phyloP scores from a whole-genome alignment of 1,139 yeast species.

The Blastobotrys aristatus region DNA sequence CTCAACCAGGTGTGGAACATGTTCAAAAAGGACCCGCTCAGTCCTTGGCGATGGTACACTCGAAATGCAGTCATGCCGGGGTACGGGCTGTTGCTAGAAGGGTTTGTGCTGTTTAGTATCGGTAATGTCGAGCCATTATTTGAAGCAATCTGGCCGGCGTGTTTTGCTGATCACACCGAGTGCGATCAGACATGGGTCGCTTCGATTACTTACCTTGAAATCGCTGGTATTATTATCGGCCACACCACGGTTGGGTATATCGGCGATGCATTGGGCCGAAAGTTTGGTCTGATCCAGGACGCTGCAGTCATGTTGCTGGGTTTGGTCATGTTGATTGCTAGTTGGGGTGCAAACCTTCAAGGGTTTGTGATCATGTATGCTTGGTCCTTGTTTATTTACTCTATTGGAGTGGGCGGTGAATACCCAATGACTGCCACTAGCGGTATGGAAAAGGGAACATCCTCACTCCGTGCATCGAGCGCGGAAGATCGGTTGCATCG shows the following conservation, averaged over 20 bases:
- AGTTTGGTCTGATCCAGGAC: constrained; percentile 55
- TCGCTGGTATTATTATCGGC: constrained; percentile 88
- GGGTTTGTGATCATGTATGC: constrained; percentile 54
- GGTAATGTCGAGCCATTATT: constrained; percentile 34
- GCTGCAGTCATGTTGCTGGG: constrained; percentile 47
- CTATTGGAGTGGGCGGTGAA: constrained; percentile 99
- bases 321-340: constrained; percentile 67
- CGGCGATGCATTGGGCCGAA: constrained; percentile 85
- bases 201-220: constrained; percentile 34
- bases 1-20: constrained; percentile 24
- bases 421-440: constrained; percentile 84
- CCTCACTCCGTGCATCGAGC: constrained; percentile 24
- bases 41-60: constrained; percentile 35
- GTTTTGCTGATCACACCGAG: constrained; percentile 32
- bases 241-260: constrained; percentile 80
- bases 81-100: constrained; percentile 37
- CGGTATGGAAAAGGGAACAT: constrained; percentile 37
- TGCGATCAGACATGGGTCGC: constrained; percentile 36
- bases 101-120: constrained; percentile 38
- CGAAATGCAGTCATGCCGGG: constrained; percentile 37
- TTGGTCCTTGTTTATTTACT: constrained; percentile 50
- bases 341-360: constrained; percentile 37
- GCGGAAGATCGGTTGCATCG: constrained; percentile 38
- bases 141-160: constrained; percentile 35
- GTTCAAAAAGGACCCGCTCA: constrained; percentile 34